Evolutionary conservation across 768 basidiomycete species (phyloP), one percentile per base, ranked within the genome.

Genomic region (Leccinum broughii): DNA sequence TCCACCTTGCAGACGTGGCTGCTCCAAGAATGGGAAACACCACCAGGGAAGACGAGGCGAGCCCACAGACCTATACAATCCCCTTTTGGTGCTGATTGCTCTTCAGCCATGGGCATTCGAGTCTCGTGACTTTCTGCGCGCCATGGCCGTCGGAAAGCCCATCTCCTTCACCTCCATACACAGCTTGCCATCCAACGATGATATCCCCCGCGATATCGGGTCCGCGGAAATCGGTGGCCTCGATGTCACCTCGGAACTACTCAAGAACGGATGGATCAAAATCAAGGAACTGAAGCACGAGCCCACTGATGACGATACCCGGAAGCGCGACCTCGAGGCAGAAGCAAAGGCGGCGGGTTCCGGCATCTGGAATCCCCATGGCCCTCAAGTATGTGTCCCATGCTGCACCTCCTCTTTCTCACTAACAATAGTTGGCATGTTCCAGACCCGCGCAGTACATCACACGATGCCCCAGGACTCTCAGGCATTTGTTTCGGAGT

Each of bases 241-340:
- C 55, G 93, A 95, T 67, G 74, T 95, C 22, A 79, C 86, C 4
- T 80, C 81, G 0, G 91, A 94, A 70, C 73, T 96, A n/a, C 81
- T 98, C 44, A 85, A 82, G 69, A 85, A 83, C 61, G 97, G 96
- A n/a, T 98, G 94, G 94, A 93, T 85, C 11, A 95, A 92, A 76
- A 77, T 94, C 48, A 93, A 97, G 74, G 96, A 98, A 62, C 75
- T 82, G 48, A 94, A 89, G 74, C 85, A 91, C 20, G 93, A 95
- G 46, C 83, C 86, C 17, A 88, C 88, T 1, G 90, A 93, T 24
- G 88, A 93, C 28, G 89, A 95, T 70, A 68, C 78, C 55, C 88
- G 78, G 65, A 86, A 86, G 67, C 85, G 83, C 46, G 89, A 91
- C 17, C 72, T 90, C 28, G 93, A 96, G 72, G 81, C 77, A 17